A percentile compares a stretch with the other conserved stretches of the same genome.
These are phyloP conservation scores for Aspergillus persii DNA, from an alignment of 2,329 filamentous ascomycete genomes.

Conservation along the genomic window DNA sequence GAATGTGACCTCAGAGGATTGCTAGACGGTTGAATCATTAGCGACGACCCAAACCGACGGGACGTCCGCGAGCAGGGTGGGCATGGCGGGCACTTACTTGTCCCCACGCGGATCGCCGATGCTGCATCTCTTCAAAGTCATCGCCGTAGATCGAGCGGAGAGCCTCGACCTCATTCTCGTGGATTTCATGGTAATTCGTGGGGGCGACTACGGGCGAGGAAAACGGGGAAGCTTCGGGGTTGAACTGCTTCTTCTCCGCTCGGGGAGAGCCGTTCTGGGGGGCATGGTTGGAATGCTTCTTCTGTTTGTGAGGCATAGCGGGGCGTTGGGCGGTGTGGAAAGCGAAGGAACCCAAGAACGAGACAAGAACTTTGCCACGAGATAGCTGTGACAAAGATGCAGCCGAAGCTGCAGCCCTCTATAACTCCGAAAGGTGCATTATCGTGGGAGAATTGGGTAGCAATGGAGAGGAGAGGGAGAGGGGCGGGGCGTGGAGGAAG, in stretches of 20 bases:
- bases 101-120: slow-evolving; percentile 70
- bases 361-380: slow-evolving; percentile 28
- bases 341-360: slow-evolving; percentile 20
- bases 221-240: slow-evolving; percentile 30
- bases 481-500: neutral
- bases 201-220: slow-evolving; percentile 35
- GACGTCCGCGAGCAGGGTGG: slow-evolving; percentile 1
- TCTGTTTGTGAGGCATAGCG: slow-evolving; percentile 47
- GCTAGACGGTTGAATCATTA: slow-evolving; percentile 46
- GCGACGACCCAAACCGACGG: slow-evolving; percentile 4
- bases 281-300: slow-evolving; percentile 39
- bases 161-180: slow-evolving; percentile 82
- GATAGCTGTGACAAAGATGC: slow-evolving; percentile 36
- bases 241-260: slow-evolving; percentile 34
- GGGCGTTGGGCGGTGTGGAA: slow-evolving; percentile 34
- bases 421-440: slow-evolving; percentile 31
- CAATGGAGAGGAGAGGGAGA: slow-evolving; percentile 1
- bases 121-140: slow-evolving; percentile 74
- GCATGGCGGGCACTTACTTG: slow-evolving; percentile 57
- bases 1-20: slow-evolving; percentile 75
- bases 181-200: slow-evolving; percentile 75
- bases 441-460: slow-evolving; percentile 8
- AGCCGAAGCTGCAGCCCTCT: slow-evolving; percentile 46
- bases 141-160: slow-evolving; percentile 86
- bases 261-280: slow-evolving; percentile 32